These are phyloP conservation scores for Cladochytrium replicatum DNA, from an alignment of 192 early-diverging fungal genomes.

Conservation along the genomic window DNA sequence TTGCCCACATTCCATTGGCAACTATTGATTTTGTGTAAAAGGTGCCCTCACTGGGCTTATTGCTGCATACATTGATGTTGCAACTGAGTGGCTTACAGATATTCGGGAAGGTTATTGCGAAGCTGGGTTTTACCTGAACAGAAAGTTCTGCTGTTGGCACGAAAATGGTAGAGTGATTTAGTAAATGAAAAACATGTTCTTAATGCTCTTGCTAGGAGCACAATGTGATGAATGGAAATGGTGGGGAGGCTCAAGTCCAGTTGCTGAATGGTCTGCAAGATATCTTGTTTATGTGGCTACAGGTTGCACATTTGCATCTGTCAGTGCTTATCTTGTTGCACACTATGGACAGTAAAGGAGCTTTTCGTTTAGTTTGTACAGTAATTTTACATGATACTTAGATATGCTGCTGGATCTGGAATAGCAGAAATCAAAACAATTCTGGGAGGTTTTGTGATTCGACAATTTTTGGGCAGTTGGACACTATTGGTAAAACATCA, in stretches of 20 bases:
- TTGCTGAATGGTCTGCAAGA: too few species aligned
- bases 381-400: not conserved
- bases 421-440: conserved; percentile 94
- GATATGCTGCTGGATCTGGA: conserved; percentile 62
- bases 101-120: conserved; percentile 35
- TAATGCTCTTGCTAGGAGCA: not conserved
- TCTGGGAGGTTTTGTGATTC: conserved; percentile 91
- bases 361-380: not conserved
- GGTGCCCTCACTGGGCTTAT: conserved; percentile 28
- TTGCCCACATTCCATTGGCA: not conserved
- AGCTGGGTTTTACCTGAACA: conserved; percentile 33
- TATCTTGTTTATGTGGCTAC: not conserved
- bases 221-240: not conserved
- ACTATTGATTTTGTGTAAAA: not conserved
- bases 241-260: too few species aligned
- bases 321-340: conserved; percentile 28
- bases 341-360: conserved; percentile 24
- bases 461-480: conserved; percentile 79
- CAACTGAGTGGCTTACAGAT: conserved; percentile 34
- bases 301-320: conserved; percentile 17
- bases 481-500: conserved; percentile 61
- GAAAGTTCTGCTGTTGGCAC: conserved; percentile 44
- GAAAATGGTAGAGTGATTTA: too few species aligned
- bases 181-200: too few species aligned
- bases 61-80: conserved; percentile 39